Evolutionary conservation across 1,284 basidiomycete genomes (phyloP).

Genomic region (Heterobasidion occidentale): DNA sequence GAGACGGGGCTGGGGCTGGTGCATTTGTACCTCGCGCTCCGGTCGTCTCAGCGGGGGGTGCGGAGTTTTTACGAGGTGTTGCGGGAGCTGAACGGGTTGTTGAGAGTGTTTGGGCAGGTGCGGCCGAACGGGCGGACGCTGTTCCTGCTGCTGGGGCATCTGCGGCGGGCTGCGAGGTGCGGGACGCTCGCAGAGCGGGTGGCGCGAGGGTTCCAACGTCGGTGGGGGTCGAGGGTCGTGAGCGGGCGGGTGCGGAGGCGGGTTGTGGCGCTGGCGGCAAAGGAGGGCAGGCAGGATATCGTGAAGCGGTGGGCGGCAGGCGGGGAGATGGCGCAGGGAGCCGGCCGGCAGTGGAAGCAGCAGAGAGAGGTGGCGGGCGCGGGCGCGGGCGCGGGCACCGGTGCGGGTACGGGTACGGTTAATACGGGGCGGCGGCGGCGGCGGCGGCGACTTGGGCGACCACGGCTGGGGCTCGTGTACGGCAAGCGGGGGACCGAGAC

Average conservation of each 20-base stretch:
- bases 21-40: slow-evolving; percentile 21
- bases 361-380: not conserved
- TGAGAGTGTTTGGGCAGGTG: slow-evolving; percentile 38
- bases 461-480: too few species aligned
- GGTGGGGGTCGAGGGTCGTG: slow-evolving; percentile 47
- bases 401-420: not conserved
- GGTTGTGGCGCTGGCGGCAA: slow-evolving; percentile 45
- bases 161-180: slow-evolving; percentile 37
- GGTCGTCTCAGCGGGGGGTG: slow-evolving; percentile 8
- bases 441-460: not conserved
- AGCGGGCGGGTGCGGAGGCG: slow-evolving; percentile 52
- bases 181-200: slow-evolving; percentile 43
- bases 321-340: slow-evolving; percentile 18
- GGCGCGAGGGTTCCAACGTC: slow-evolving; percentile 34
- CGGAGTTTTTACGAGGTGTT: slow-evolving; percentile 25
- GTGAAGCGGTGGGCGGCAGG: slow-evolving; percentile 27
- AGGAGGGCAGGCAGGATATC: slow-evolving; percentile 50
- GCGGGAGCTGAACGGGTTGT: slow-evolving; percentile 30
- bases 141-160: slow-evolving; percentile 44
- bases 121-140: slow-evolving; percentile 56
- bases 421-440: too few species aligned
- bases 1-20: slow-evolving; percentile 22
- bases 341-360: slow-evolving; percentile 14
- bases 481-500: too few species aligned
- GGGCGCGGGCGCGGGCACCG: not conserved